Percentiles rank a stretch among this genome's conserved stretches.
Conservation (phyloP, 768 basidiomycete genomes). For the Amanita pallidorosea region DNA sequence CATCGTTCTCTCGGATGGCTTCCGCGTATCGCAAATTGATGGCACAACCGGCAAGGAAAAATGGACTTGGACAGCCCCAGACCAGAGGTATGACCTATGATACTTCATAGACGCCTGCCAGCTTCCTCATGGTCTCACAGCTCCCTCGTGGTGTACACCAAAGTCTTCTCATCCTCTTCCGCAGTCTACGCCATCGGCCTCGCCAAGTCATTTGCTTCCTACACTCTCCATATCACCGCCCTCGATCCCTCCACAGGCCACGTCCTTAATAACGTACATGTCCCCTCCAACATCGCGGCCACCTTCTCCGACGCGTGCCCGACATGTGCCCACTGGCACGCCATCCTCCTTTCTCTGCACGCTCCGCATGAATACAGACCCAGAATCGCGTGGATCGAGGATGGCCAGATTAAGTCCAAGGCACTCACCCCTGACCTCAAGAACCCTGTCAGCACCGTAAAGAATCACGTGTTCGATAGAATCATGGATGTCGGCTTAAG, state of each 20-base stretch:
- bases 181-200: conserved; percentile 51
- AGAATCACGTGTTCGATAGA: conserved; percentile 25
- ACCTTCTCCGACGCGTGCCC: conserved; percentile 18
- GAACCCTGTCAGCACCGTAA: neutral
- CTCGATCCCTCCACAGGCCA: conserved; percentile 46
- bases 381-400: conserved; percentile 45
- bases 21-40: conserved; percentile 43
- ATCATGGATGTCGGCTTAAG: conserved; percentile 55
- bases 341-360: conserved; percentile 14
- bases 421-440: conserved; percentile 12
- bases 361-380: conserved; percentile 12
- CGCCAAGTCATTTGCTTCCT: conserved; percentile 37
- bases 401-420: conserved; percentile 36
- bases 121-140: conserved; percentile 22
- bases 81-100: conserved; percentile 43
- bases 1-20: conserved; percentile 51
- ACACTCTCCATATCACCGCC: conserved; percentile 58
- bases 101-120: conserved; percentile 1
- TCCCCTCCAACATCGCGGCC: conserved; percentile 40
- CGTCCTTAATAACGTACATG: conserved; percentile 32
- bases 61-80: conserved; percentile 69
- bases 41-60: conserved; percentile 36
- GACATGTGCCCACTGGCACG: too few species aligned
- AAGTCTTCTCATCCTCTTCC: conserved; percentile 40
- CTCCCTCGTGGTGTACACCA: conserved; percentile 52